These are phyloP conservation scores for Pholiota adiposa DNA, from an alignment of 1,284 basidiomycete species.

Conservation along the genomic window DNA sequence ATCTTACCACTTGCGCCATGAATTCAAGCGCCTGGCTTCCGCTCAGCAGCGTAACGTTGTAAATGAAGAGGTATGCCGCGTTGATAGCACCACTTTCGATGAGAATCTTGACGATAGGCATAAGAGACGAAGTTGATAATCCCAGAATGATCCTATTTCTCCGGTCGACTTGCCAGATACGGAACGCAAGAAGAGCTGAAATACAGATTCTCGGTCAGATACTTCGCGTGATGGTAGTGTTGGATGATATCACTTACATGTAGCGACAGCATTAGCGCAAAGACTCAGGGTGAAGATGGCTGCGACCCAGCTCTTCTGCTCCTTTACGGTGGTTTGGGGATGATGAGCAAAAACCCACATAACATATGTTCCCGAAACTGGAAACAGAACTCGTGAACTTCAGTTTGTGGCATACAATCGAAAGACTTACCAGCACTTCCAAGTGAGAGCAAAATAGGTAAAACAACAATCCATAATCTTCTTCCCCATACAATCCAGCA, in stretches of 20 bases:
- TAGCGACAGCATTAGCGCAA: conserved; percentile 16
- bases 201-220: too few relatives aligned
- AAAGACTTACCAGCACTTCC: conserved; percentile 11
- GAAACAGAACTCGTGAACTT: not conserved
- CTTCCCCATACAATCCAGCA: conserved; percentile 17
- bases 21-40: conserved; percentile 13
- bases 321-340: conserved; percentile 9
- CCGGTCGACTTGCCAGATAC: conserved; percentile 16
- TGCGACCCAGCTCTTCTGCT: conserved; percentile 13
- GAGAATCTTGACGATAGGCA: conserved; percentile 17
- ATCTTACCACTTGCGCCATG: conserved; percentile 18
- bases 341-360: conserved; percentile 16
- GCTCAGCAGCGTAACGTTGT: conserved; percentile 14
- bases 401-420: not conserved
- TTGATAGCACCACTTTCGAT: conserved; percentile 16
- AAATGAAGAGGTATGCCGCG: conserved; percentile 16
- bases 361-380: conserved; percentile 14
- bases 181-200: conserved; percentile 12
- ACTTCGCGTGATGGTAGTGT: not conserved
- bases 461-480: conserved; percentile 12
- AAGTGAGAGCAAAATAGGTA: conserved; percentile 13
- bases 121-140: conserved; percentile 1
- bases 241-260: too few relatives aligned
- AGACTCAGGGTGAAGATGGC: conserved; percentile 16
- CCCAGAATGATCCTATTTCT: not conserved